These are phyloP conservation scores for Buddleja alternifolia DNA, from an alignment of 257 asterid genomes.

Conservation along the genomic window DNA sequence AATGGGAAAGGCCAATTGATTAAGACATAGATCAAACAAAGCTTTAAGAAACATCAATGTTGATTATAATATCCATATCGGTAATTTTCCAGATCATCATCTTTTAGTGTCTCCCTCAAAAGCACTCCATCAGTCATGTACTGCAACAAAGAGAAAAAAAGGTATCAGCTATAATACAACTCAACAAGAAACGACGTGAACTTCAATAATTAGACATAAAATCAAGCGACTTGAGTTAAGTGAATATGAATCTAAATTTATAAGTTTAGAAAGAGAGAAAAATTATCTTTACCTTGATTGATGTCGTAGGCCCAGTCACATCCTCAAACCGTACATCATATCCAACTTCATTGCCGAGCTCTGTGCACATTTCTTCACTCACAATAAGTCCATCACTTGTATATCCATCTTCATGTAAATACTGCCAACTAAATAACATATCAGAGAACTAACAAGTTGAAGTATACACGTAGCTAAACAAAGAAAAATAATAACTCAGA, in stretches of 20 bases:
- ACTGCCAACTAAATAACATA: conserved; percentile 55
- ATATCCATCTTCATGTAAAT: conserved; percentile 89
- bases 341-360: conserved; percentile 89
- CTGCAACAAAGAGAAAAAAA: conserved; percentile 58
- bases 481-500: conserved; percentile 1
- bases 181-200: conserved; percentile 17
- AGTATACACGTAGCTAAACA: neutral
- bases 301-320: conserved; percentile 89
- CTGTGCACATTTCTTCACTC: conserved; percentile 96
- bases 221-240: neutral
- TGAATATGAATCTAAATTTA: no score
- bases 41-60: no score
- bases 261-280: no score
- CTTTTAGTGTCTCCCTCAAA: no score
- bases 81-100: conserved; percentile 89
- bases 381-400: conserved; percentile 74
- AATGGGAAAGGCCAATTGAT: no score
- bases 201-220: neutral
- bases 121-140: no score
- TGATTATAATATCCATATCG: conserved; percentile 58
- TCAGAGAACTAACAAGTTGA: neutral
- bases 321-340: conserved; percentile 98
- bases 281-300: conserved; percentile 75
- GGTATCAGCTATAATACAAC: neutral
- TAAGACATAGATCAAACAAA: no score